phyloP scores from a whole-genome alignment of 306 rosid genomes.

The Gynostemma pentaphyllum region DNA sequence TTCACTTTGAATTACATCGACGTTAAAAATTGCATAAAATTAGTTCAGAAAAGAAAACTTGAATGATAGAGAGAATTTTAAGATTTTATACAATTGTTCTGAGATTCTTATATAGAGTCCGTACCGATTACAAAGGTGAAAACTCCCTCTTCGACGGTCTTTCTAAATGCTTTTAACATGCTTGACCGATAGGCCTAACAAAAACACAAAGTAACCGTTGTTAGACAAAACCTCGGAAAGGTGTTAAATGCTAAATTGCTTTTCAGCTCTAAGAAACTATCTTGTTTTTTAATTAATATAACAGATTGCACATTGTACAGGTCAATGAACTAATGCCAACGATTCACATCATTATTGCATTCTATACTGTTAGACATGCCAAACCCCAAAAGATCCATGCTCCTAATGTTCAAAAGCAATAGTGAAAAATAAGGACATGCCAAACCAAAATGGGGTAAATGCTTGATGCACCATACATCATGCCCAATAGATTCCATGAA shows the following conservation, averaged over 20 bases:
- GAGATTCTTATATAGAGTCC: slow-evolving; percentile 16
- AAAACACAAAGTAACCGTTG: slow-evolving; percentile 3
- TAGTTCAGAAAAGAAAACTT: background rate
- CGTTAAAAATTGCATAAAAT: slow-evolving; percentile 10
- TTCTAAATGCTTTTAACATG: slow-evolving; percentile 96
- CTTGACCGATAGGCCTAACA: slow-evolving; percentile 81
- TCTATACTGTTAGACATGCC: background rate
- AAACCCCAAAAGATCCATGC: background rate
- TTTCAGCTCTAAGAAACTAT: background rate
- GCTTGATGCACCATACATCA: background rate
- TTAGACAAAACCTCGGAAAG: background rate
- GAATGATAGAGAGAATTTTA: background rate
- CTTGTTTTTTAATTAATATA: background rate
- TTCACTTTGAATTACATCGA: slow-evolving; percentile 18
- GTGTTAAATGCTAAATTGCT: background rate
- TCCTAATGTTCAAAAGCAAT: background rate
- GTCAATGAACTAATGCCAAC: background rate
- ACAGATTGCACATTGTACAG: background rate
- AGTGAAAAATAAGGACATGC: background rate
- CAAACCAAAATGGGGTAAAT: background rate
- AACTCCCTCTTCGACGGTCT: slow-evolving; percentile 82
- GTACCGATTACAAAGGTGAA: slow-evolving; percentile 93
- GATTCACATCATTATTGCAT: background rate
- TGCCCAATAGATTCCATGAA: background rate
- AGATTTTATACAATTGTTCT: slow-evolving; percentile 8